Evolutionary conservation across 2,329 filamentous ascomycete genomes (phyloP), one percentile per base, ranked within the genome.

Genomic region (Zasmidium angulare): DNA sequence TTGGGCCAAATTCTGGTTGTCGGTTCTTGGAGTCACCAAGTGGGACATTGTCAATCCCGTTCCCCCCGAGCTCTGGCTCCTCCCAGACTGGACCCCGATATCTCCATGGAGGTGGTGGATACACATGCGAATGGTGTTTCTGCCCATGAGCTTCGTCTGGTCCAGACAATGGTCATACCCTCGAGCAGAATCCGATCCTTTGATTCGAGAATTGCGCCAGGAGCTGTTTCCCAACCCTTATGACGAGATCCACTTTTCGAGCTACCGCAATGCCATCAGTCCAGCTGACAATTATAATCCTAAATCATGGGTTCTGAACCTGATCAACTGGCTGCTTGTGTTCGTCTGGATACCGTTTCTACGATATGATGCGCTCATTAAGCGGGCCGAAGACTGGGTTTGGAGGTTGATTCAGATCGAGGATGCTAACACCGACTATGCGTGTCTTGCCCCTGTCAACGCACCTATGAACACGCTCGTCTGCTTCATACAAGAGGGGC

Each of bases 1-100:
- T 72, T 99, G 95, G 95, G 86, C 86, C n/a, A 99, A 99, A 72
- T 96, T 96, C 75, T 97, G 93, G 92, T 82, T 99, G 50, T 89
- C 89, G 43, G 82, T 96, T 2, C 77, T 99, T 61, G 92, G 92
- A 17, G 84, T 98, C 2, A 87, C 87, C 71, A 80, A 88, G 24
- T 99, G 93, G 92, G 91, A 96, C 56, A 87, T 95, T 60, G 93
- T 98, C 67, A 99, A 98, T 69, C 95, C 95, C 0, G 87, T 95
- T 1, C 95, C 95, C 0, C 90, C 95, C 0, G 95, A 99, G 78
- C 75, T 98, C 48, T 99, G 95, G 95, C 81, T 76, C 22, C 72
- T 77, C 17, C 64, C 69, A 22, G 73, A 75, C 49, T 75, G 71
- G 71, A 60, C 64, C 22, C 70, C 70, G n/a, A 71, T 73, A 14